Percentiles rank a stretch among this genome's conserved stretches.
Evolutionary conservation across 2,329 filamentous ascomycete species (phyloP).

Genomic region (Botryotinia globosa): DNA sequence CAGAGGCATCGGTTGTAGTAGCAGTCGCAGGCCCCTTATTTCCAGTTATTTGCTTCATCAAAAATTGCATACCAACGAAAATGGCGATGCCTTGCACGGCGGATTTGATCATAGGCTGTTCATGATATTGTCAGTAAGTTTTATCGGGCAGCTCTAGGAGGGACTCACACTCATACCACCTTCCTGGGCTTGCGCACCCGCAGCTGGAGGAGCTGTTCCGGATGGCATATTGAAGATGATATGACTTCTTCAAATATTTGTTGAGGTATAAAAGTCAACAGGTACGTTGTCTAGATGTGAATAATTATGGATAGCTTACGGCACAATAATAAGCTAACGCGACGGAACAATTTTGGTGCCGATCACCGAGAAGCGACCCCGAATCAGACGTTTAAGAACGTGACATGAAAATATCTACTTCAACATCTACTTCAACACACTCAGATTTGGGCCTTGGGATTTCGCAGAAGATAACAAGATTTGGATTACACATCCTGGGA

Average conservation of each 20-base stretch:
- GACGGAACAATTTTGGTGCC: background rate
- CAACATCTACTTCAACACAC: background rate
- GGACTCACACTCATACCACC: conserved; percentile 37
- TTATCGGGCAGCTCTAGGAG: background rate
- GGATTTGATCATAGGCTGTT: conserved; percentile 37
- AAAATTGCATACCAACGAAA: conserved; percentile 55
- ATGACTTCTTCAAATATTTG: background rate
- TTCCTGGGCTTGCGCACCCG: conserved; percentile 33
- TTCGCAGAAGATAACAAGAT: background rate
- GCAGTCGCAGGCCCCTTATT: conserved; percentile 44
- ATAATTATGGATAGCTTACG: conserved; percentile 4
- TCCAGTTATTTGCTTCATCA: conserved; percentile 53
- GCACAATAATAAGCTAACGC: background rate
- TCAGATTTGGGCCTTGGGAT: background rate
- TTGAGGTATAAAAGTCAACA: background rate
- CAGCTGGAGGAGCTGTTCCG: conserved; percentile 35
- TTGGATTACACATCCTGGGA: background rate
- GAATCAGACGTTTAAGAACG: background rate
- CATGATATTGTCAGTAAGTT: conserved; percentile 23
- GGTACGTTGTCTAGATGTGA: conserved; percentile 2
- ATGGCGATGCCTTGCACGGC: conserved; percentile 54
- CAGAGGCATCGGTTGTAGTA: conserved; percentile 51
- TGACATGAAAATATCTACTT: background rate
- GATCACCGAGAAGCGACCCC: background rate
- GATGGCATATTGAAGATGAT: conserved; percentile 36